These are phyloP conservation scores for Nematocida homosporus DNA, from an alignment of 371 early-diverging fungal species.

Conservation along the genomic window DNA sequence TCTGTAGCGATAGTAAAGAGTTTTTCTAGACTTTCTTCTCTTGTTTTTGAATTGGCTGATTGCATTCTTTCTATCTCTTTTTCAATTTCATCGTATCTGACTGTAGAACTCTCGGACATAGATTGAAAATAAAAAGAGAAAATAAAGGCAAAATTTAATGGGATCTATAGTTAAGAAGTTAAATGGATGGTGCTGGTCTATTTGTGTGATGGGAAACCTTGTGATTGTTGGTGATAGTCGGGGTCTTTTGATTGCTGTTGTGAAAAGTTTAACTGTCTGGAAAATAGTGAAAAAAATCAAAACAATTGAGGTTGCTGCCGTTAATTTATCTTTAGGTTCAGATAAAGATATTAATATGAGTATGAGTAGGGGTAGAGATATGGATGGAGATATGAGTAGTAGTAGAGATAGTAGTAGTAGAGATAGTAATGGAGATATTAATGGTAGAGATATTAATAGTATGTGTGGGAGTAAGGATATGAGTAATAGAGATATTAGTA, in stretches of 20 bases:
- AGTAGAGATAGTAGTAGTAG: no score
- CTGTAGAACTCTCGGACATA: not conserved
- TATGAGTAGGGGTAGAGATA: no score
- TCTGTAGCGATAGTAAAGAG: constrained; percentile 35
- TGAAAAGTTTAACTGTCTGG: no score
- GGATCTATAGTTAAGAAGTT: not conserved
- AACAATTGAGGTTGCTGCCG: no score
- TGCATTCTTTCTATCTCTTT: constrained; percentile 49
- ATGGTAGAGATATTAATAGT: no score
- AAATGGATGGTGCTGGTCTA: not conserved
- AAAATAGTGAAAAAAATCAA: no score
- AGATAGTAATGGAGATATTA: no score
- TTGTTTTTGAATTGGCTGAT: constrained; percentile 27
- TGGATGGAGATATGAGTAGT: no score
- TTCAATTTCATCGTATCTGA: constrained; percentile 52
- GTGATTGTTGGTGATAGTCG: not conserved
- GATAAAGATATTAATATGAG: no score
- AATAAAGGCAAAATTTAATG: constrained; percentile 9
- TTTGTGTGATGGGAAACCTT: not conserved
- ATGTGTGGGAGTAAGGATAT: no score
- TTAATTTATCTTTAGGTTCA: no score
- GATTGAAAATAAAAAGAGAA: constrained; percentile 34
- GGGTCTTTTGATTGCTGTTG: not conserved
- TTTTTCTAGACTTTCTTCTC: constrained; percentile 41
- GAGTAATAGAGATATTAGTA: no score